A percentile compares a stretch with the other conserved stretches of the same genome.
These are phyloP conservation scores for Yarrowia divulgata DNA, from an alignment of 805 yeast genomes.

Conservation along the genomic window DNA sequence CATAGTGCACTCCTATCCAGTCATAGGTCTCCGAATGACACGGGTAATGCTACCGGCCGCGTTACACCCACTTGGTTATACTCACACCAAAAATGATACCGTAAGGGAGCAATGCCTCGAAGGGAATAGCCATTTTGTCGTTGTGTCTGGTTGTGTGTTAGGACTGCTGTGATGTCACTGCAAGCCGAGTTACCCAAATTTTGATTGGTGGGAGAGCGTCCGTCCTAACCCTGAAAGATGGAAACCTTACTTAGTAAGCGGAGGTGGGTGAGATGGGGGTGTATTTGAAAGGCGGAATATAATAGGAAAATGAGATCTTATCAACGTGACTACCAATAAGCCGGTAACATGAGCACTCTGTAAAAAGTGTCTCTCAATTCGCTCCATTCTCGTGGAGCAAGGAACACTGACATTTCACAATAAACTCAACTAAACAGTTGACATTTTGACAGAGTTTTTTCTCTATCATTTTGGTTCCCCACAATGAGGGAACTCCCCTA, in stretches of 20 bases:
- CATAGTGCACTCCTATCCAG: background rate
- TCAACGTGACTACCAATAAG: no score
- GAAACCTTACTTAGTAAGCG: constrained; percentile 11
- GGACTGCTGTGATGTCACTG: constrained; percentile 30
- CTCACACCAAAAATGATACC: constrained; percentile 62
- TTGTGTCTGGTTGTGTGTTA: constrained; percentile 26
- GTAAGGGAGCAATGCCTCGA: constrained; percentile 71
- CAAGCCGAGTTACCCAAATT: constrained; percentile 29
- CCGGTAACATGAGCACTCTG: no score
- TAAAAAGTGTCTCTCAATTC: no score
- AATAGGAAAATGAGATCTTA: no score
- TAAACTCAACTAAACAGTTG: no score
- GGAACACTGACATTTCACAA: no score
- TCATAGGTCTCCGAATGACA: no score
- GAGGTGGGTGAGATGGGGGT: background rate
- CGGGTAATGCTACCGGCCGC: background rate
- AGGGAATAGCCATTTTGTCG: constrained; percentile 57
- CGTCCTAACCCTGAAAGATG: constrained; percentile 9
- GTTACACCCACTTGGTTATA: constrained; percentile 40
- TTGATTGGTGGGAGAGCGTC: constrained; percentile 31
- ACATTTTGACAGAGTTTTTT: no score
- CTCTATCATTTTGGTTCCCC: no score
- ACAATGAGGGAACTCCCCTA: no score
- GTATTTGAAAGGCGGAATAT: no score
- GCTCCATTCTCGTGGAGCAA: no score